Evolutionary conservation across 352 stramenopile species (phyloP).

Genomic region (Phytophthora uliginosa): DNA sequence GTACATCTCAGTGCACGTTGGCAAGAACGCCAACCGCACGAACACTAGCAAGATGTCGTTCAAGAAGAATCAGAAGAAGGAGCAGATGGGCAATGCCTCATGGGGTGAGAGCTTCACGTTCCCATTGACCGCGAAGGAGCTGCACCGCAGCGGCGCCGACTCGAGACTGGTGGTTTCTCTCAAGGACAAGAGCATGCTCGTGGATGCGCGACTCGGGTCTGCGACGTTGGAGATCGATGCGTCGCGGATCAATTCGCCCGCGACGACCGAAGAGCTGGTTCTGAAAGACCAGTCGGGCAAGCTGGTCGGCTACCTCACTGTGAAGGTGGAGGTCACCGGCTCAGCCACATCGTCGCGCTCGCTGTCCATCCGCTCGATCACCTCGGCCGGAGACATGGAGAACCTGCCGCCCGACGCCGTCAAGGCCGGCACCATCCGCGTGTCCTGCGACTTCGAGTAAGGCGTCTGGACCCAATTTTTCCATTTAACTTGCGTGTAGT

Average conservation of each 20-base stretch:
- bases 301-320: conserved; percentile 37
- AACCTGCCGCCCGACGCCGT: conserved; percentile 42
- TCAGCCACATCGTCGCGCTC: conserved; percentile 47
- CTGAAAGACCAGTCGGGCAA: conserved; percentile 43
- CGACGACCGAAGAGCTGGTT: conserved; percentile 37
- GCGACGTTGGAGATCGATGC: conserved; percentile 41
- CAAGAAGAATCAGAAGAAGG: conserved; percentile 53
- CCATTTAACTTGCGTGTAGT: conserved; percentile 11
- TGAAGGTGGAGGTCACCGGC: conserved; percentile 49
- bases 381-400: conserved; percentile 33
- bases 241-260: conserved; percentile 27
- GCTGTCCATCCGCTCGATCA: conserved; percentile 37
- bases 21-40: conserved; percentile 74
- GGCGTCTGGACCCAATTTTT: not conserved
- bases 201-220: conserved; percentile 44
- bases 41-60: conserved; percentile 81
- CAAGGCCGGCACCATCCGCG: conserved; percentile 50
- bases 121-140: conserved; percentile 63
- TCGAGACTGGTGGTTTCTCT: conserved; percentile 46
- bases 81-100: conserved; percentile 50
- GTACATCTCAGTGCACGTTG: conserved; percentile 83
- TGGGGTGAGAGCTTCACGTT: conserved; percentile 91
- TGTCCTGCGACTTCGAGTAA: conserved; percentile 59
- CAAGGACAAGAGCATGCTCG: conserved; percentile 55
- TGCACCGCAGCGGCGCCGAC: conserved; percentile 41